Evolutionary conservation across 129 eudicot genomes (phyloP), one percentile per base, ranked within the genome.

Genomic region (Flaveria brownii): DNA sequence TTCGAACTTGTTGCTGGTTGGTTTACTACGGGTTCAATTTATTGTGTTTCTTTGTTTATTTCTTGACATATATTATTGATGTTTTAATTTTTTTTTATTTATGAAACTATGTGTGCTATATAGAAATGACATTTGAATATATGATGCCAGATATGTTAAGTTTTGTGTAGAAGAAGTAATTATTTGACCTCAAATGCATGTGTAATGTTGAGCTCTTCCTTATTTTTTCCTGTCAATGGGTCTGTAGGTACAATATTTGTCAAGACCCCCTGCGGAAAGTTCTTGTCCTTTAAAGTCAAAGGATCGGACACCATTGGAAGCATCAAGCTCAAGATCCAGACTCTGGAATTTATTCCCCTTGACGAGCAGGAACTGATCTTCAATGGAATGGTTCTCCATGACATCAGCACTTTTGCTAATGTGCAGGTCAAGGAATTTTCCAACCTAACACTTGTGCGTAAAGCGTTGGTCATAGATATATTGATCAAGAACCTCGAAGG

Each of bases 321-420:
- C 17, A 7, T 36, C 22, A 65, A 65, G 36, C 9, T 33, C 49
- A 16, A 36, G 15, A 65, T 65, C 14, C 70, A 39, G 70, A 16
- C 25, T 36, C 1, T 5, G 46, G 46, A 33, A 15, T 3, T 1
- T 5, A 1, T 33, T 9, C 49, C 70, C 26, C 17, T 33, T 65
- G 74, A 70, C 57, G 11, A 70, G 74, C 74, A 70, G 20, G 56
- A 25, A 22, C 57, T 70, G 7, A 23, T 70, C 56, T 70, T 42
- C 25, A 3, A 70, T 2, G 57, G 16, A 15, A 70, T 3, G 59
- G 15, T 42, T 46, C 74, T 70, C 22, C 17, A 70, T 4, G 26
- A 70, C 74, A 25, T 13, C 39, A 2, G 5, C 12, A 70, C 41
- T 23, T 36, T 70, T 46, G 55, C 30, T 1, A 18, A 70, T 36